Percentiles rank a stretch among this genome's conserved stretches.
These are phyloP conservation scores for Pythium angustatum DNA, from an alignment of 352 stramenopile species.

Conservation along the genomic window DNA sequence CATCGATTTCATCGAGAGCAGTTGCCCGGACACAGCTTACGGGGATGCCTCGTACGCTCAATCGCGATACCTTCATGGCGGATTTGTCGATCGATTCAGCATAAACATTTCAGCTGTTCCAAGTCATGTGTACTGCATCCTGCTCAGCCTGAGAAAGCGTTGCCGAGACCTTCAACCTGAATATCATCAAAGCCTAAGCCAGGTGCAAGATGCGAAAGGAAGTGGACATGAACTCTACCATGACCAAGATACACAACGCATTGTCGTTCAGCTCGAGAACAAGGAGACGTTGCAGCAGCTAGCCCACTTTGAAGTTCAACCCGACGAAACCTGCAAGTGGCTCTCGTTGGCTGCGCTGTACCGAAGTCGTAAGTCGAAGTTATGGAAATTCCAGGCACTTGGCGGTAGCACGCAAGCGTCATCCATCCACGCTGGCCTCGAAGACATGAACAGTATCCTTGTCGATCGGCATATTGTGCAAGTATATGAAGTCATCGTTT, in stretches of 20 bases:
- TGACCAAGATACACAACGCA: not conserved
- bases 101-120: conserved; percentile 39
- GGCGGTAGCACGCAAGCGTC: conserved; percentile 39
- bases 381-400: conserved; percentile 56
- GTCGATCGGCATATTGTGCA: conserved; percentile 55
- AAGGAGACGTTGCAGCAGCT: conserved; percentile 45
- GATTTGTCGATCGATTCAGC: conserved; percentile 53
- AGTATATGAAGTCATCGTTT: conserved; percentile 53
- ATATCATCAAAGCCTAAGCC: not conserved
- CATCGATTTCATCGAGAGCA: conserved; percentile 62
- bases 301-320: conserved; percentile 45
- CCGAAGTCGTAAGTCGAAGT: conserved; percentile 47
- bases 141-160: conserved; percentile 53
- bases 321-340: conserved; percentile 39
- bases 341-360: conserved; percentile 54
- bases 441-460: conserved; percentile 55
- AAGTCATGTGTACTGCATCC: conserved; percentile 49
- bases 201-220: conserved; percentile 47
- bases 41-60: conserved; percentile 40
- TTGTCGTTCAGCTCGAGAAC: conserved; percentile 55
- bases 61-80: conserved; percentile 45
- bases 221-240: not conserved
- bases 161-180: not conserved
- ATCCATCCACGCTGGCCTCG: conserved; percentile 52
- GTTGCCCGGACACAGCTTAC: conserved; percentile 38